Base-by-base conservation (phyloP, 371 early-diverging fungal species). In the Apophysomyces variabilis region DNA sequence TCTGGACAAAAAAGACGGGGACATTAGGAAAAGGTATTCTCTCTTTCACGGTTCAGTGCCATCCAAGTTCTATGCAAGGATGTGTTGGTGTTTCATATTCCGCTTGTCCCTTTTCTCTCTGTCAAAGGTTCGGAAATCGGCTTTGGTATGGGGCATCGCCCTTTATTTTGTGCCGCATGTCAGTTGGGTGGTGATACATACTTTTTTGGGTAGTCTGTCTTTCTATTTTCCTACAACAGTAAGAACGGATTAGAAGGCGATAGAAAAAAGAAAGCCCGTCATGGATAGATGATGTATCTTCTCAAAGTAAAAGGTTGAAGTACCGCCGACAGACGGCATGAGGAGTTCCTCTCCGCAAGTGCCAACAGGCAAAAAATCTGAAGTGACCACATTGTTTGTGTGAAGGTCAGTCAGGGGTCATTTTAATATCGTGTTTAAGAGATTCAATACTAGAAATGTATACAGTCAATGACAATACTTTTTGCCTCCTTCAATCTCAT, bases 351-450 rank as follows among this genome's bases (percentile, higher is more conserved):
- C 47, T 13, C 18, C 18, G 47, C 47, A n/a, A 26, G 32, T 26
- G 32, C 32, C 32, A 26, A 26, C 3, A 26, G 32, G 32, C 32
- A 26, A 26, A 26, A 26, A 26, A 26, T 26, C 32, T 26, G 91
- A 38, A 92, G 90, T 37, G 86, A 87, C 60, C 92, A 90, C 70
- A 54, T 79, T 41, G 77, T 94, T 46, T 75, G 82, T 46, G 72
- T 81, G 14, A 91, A 91, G 64, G 95, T 98, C 64, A 97, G 98
- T 50, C 89, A 92, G 46, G 98, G 98, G 36, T 96, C 96, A 3
- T 98, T 98, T 26, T 84, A 97, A 98, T 26, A 95, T 91, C 0
- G 98, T 98, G 5, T 97, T 90, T 76, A 86, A 89, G 71, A 26
- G 32, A 98, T 92, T 38, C 72, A 82, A 61, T 88, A 92, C 73